phyloP scores from a whole-genome alignment of 768 basidiomycete genomes.

The Clavaria fumosa region DNA sequence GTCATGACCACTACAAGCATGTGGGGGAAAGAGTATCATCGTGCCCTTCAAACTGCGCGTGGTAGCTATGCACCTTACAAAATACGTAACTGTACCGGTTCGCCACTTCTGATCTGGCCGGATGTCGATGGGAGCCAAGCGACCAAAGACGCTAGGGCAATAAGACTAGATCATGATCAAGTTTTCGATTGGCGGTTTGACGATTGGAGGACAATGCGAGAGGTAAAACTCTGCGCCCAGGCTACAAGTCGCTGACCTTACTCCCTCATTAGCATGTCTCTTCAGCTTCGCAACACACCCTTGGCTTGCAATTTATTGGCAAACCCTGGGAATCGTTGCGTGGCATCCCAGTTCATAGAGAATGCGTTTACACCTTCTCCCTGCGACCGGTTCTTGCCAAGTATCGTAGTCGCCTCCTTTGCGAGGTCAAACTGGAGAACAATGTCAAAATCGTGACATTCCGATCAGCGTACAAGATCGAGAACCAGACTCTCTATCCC shows the following conservation, averaged over 20 bases:
- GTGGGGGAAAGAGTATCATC: conserved; percentile 60
- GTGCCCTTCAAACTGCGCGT: conserved; percentile 57
- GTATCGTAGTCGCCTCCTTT: conserved; percentile 66
- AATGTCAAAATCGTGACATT: conserved; percentile 92
- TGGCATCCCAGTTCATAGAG: conserved; percentile 81
- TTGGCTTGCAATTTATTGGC: conserved; percentile 72
- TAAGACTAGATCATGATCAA: conserved; percentile 58
- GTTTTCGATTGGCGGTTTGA: conserved; percentile 92
- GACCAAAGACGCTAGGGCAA: conserved; percentile 31
- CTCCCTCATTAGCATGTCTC: conserved; percentile 36
- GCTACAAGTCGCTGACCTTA: conserved; percentile 4
- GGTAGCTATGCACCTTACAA: conserved; percentile 90
- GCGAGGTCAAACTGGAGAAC: conserved; percentile 78
- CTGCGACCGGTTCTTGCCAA: conserved; percentile 74
- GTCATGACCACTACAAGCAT: conserved; percentile 57
- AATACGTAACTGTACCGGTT: conserved; percentile 82
- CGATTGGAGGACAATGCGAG: conserved; percentile 87
- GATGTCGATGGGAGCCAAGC: conserved; percentile 45
- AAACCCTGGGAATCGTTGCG: conserved; percentile 83
- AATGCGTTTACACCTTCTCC: conserved; percentile 80
- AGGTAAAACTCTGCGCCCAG: conserved; percentile 32
- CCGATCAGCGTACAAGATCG: conserved; percentile 81
- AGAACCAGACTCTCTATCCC: conserved; percentile 84
- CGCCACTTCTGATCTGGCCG: conserved; percentile 73
- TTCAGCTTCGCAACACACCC: conserved; percentile 61